Base-by-base conservation (phyloP, 306 rosid genomes). In the Lotus japonicus region DNA sequence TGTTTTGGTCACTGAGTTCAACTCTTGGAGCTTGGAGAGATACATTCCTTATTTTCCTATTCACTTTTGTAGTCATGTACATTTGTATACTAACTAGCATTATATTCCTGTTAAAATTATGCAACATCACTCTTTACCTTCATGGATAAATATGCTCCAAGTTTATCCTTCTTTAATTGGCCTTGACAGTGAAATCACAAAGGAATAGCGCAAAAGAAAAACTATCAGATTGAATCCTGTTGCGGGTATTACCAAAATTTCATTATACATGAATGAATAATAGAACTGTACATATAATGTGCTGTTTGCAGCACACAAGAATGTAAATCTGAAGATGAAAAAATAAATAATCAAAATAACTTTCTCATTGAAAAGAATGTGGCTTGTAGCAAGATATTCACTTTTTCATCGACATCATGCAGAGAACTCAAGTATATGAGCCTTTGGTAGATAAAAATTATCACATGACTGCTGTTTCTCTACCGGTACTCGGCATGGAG, bases 231-330 rank as follows among this genome's bases (percentile, higher is more conserved):
- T 65, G 62, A 85, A 72, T 79, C 70, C 73, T 65, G 74, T 60
- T 50, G 50, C 72, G 71, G 73, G 44, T 76, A 70, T 90, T 83
- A 83, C 85, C 95, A 92, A 92, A 92, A 87, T 89, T 92, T 87
- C 91, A 91, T 84, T 92, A 84, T 95, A 72, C 84, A 78, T 84
- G 88, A 92, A 92, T 87, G 84, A 92, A 92, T 87, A 83, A 82
- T 86, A 81, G 82, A 83, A 77, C 89, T 92, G 95, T 92, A 89
- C 98, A 92, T 2, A 81, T 72, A 66, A 84, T 78, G 62, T 79
- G 89, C 83, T 53, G 81, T 72, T 66, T 48, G 81, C 49, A 77
- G 62, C 92, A 83, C 75, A 88, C 85, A 79, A 61, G 71, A 82
- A 77, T 72, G 78, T 78, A 85, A 80, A 75, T 70, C 79, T 39